Conservation (phyloP, 345 rosid species). For the Rhizophora mangle region DNA sequence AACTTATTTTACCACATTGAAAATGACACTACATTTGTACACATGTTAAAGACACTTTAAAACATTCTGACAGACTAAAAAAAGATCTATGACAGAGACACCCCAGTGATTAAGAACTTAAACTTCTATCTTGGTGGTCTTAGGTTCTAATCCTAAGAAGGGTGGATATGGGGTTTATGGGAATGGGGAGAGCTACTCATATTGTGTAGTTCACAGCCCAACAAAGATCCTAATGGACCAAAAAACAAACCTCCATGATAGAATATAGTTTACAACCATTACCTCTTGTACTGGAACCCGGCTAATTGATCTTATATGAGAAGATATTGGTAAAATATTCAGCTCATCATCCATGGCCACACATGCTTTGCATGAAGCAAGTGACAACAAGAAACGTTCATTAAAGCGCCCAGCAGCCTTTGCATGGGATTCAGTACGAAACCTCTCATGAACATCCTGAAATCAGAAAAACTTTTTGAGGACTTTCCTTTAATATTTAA, state of each 20-base stretch:
- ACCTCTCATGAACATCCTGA: constrained; percentile 98
- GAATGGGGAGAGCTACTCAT: too few species aligned
- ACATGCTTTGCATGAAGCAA: constrained; percentile 91
- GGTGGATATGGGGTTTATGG: too few species aligned
- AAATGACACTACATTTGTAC: background rate
- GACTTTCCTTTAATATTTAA: background rate
- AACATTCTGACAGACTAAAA: too few species aligned
- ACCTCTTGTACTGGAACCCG: constrained; percentile 66
- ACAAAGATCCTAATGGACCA: too few species aligned
- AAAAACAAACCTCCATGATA: too few species aligned
- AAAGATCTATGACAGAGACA: too few species aligned
- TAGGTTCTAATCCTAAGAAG: too few species aligned
- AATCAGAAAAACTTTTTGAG: constrained; percentile 15
- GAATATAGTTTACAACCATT: background rate
- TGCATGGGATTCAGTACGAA: constrained; percentile 91
- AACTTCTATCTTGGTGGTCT: too few species aligned
- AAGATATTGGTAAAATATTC: constrained; percentile 86
- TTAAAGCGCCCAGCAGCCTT: constrained; percentile 85
- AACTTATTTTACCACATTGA: background rate
- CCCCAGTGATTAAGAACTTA: too few species aligned
- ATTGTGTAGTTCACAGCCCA: too few species aligned
- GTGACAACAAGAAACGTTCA: constrained; percentile 81
- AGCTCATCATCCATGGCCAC: constrained; percentile 94
- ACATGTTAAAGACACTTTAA: background rate
- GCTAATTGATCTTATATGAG: constrained; percentile 75